A percentile compares a stretch with the other conserved stretches of the same genome.
Conservation (phyloP, 345 rosid genomes). For the Sonneratia alba region DNA sequence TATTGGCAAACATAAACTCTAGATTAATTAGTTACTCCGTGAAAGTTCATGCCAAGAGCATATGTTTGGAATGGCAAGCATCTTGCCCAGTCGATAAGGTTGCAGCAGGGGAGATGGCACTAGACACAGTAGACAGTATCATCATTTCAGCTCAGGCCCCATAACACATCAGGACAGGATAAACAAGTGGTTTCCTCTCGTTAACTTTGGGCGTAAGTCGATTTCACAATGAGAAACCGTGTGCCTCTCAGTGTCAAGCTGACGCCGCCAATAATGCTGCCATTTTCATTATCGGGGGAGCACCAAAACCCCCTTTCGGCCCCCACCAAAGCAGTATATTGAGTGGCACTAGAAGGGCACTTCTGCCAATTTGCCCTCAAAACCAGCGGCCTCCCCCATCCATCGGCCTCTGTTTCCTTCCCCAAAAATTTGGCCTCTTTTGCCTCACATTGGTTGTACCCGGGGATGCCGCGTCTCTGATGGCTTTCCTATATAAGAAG, state of each 20-base stretch:
- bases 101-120: too few species aligned
- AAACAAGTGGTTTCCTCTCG: background rate
- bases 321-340: too few species aligned
- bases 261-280: background rate
- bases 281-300: background rate
- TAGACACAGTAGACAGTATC: background rate
- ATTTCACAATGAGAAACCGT: background rate
- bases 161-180: background rate
- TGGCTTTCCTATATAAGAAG: background rate
- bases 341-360: too few species aligned
- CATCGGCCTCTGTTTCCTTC: background rate
- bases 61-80: too few species aligned
- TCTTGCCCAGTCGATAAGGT: too few species aligned
- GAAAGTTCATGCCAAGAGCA: too few species aligned
- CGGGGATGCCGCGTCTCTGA: background rate
- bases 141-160: background rate
- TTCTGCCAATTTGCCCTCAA: too few species aligned
- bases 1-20: too few species aligned
- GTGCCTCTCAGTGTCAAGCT: background rate
- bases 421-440: too few species aligned
- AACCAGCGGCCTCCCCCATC: background rate
- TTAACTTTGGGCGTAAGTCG: constrained; percentile 1
- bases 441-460: too few species aligned
- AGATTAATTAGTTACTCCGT: too few species aligned
- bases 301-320: too few species aligned